Base-by-base conservation (phyloP, 306 rosid species). In the Cicer chorassanicum region DNA sequence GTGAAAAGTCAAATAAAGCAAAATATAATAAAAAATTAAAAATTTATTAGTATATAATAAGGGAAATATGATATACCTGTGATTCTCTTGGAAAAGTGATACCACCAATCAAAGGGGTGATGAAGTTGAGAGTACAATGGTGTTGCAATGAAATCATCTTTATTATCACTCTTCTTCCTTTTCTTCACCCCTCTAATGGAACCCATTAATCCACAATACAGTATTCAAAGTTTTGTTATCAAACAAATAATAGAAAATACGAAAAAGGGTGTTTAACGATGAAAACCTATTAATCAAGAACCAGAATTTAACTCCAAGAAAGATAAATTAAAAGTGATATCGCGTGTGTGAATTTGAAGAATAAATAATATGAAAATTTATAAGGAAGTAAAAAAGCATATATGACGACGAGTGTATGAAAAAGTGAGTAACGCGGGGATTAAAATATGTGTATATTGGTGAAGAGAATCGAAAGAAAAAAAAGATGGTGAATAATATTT, bases 71-170 rank as follows among this genome's bases (percentile, higher is more conserved):
- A 6, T 24, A 53, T 55, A 5, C 98, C 98, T 63, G 88, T 79
- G 79, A 93, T 89, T 86, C 93, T 89, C 65, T 15, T 85, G 54
- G 93, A 86, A 78, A 93, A 93, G 74, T 72, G 88, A 34, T 85
- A 87, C 98, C 98, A 93, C 98, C 96, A 90, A 89, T 93, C 98
- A 81, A 73, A 65, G 70, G 93, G 84, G 69, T 75, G 84, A 77
- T 80, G 84, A 43, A 56, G 72, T 45, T 84, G 91, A 53, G 88
- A 74, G 48, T 68, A 73, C 55, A 85, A 75, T 77, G 88, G 81
- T 77, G 85, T 81, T 68, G 68, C 80, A 73, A 86, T 70, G 82
- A 51, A 87, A 82, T 87, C 84, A 65, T 89, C 87, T 80, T 81
- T 87, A 65, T 83, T 85, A 48, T 89, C 90, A 39, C 43, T 56